These are phyloP conservation scores for Micractinium conductrix DNA, from an alignment of 139 green algal species.

Conservation along the genomic window DNA sequence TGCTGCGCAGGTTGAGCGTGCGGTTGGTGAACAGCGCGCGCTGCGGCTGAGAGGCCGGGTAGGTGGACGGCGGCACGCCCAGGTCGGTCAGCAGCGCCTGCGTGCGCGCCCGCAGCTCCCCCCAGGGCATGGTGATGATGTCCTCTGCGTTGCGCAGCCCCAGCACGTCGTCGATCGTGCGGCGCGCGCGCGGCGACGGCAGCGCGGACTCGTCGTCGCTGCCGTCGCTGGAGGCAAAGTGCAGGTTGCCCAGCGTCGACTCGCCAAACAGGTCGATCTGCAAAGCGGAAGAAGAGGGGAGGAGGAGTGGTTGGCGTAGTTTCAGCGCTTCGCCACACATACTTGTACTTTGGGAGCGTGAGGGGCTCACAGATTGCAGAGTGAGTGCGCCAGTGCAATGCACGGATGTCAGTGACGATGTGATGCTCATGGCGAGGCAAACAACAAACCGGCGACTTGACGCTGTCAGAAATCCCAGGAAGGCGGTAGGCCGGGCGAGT, in stretches of 20 bases:
- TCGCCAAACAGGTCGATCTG: constrained; percentile 85
- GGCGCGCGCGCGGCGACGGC: background rate
- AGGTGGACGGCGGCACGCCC: constrained; percentile 43
- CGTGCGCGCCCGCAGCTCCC: constrained; percentile 36
- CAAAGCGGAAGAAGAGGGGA: background rate
- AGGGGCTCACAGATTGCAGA: too few relatives aligned
- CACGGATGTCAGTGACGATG: too few relatives aligned
- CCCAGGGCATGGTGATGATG: constrained; percentile 55
- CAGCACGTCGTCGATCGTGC: constrained; percentile 60
- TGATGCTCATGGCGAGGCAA: too few relatives aligned
- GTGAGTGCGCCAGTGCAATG: too few relatives aligned
- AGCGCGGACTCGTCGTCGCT: constrained; percentile 9
- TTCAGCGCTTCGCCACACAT: too few relatives aligned
- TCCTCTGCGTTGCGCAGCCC: constrained; percentile 61
- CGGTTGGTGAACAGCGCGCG: constrained; percentile 93
- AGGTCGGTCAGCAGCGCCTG: constrained; percentile 50
- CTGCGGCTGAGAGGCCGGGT: constrained; percentile 73
- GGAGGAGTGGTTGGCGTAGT: background rate
- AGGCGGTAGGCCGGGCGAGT: too few relatives aligned
- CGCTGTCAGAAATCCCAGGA: too few relatives aligned
- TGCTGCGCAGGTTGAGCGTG: constrained; percentile 93
- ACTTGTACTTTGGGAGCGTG: too few relatives aligned
- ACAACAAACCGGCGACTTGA: too few relatives aligned
- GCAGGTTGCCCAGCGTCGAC: constrained; percentile 76
- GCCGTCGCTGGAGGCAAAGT: constrained; percentile 49